These are phyloP conservation scores for Clonostachys rosea DNA, from an alignment of 2,329 filamentous ascomycete genomes.

Conservation along the genomic window DNA sequence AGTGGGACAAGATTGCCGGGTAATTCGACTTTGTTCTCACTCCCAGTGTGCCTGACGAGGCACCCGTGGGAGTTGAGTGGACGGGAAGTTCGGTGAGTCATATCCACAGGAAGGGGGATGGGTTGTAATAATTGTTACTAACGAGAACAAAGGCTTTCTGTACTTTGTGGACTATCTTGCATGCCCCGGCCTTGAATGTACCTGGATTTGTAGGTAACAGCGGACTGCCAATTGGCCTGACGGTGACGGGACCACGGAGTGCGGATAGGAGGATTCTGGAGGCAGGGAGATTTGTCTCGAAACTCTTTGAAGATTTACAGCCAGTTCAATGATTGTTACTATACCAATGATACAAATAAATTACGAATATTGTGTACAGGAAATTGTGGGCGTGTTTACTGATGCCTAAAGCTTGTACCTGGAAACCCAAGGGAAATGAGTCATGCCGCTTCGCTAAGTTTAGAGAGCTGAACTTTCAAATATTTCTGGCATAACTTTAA, in stretches of 20 bases:
- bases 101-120: slow-evolving; percentile 37
- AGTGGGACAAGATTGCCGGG: slow-evolving; percentile 40
- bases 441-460: too few relatives aligned
- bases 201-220: slow-evolving; percentile 52
- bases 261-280: too few relatives aligned
- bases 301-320: too few relatives aligned
- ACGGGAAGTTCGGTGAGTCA: slow-evolving; percentile 45
- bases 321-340: too few relatives aligned
- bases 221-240: slow-evolving; percentile 55
- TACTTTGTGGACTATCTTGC: slow-evolving; percentile 24
- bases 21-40: slow-evolving; percentile 48
- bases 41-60: slow-evolving; percentile 52
- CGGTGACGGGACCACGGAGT: slow-evolving; percentile 34
- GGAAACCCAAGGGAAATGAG: too few relatives aligned
- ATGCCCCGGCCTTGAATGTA: slow-evolving; percentile 58
- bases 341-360: too few relatives aligned
- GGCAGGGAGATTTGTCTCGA: too few relatives aligned
- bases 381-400: too few relatives aligned
- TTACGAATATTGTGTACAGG: too few relatives aligned
- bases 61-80: slow-evolving; percentile 39
- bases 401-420: too few relatives aligned
- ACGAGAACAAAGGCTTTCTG: slow-evolving; percentile 15
- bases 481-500: too few relatives aligned
- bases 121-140: not conserved
- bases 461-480: too few relatives aligned